Base-by-base conservation (phyloP, 768 basidiomycete genomes). In the Leccinum disarticulatum region DNA sequence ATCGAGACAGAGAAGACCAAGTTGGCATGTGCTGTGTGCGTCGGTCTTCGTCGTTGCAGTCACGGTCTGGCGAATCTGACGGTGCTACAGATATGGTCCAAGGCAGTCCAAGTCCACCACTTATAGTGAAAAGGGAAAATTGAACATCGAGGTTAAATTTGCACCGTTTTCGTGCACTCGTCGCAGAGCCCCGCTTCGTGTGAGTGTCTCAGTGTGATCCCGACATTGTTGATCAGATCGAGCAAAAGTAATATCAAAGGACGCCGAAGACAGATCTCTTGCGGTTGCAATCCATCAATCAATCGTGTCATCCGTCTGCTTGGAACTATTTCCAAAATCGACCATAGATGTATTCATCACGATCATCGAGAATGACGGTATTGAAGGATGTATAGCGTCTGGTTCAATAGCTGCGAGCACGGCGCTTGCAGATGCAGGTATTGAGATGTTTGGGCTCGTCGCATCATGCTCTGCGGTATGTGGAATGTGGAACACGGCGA, bases 81-180 rank as follows among this genome's bases (percentile, higher is more conserved):
- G 10, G 11, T 19, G 52, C 35, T 56, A 31, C 22, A 92, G 91
- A 27, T 93, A 93, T 73, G 90, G 92, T 4, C 92, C 92, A 19
- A 86, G 92, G 57, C 92, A 93, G 68, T 87, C 89, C 30, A 93
- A 90, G 79, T 90, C 83, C 55, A 79, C 80, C 14, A 74, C 84
- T 3, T 99, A 95, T 70, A 93, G 82, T 62, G 96, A 98, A 66
- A 88, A 85, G 59, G 97, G 96, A 1, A 84, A 83, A 55, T 75
- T 99, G 54, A 98, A 94, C 60, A 91, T 99, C 7, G 95, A 98
- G 75, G 92, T 98, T 54, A 98, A 98, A 75, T 98, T 95, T 67
- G 84, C 95, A 2, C 97, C 97, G 0, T 99, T 96, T 72, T 93
- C 97, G 8, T 93, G 88, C 66, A 74, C 78, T 30, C 81, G 79